phyloP scores from a whole-genome alignment of 1,284 basidiomycete species.

The Rhizoctonia solani region DNA sequence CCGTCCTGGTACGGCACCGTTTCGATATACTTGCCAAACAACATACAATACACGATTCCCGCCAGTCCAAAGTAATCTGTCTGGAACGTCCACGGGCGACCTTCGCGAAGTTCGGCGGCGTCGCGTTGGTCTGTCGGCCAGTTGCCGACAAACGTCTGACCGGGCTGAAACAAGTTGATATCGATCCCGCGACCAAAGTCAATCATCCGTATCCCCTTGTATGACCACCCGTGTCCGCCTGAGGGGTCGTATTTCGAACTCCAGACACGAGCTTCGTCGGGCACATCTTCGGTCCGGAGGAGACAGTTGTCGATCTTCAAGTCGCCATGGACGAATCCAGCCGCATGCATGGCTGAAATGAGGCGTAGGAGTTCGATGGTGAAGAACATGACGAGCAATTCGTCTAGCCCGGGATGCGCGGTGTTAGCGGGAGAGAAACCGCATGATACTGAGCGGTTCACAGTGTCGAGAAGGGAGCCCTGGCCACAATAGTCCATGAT shows the following conservation, averaged over 20 bases:
- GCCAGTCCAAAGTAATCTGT: slow-evolving; percentile 96
- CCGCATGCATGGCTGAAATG: slow-evolving; percentile 79
- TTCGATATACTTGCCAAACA: slow-evolving; percentile 95
- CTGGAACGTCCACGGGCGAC: slow-evolving; percentile 88
- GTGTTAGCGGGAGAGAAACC: slow-evolving; percentile 56
- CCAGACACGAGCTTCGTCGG: slow-evolving; percentile 72
- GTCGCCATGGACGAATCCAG: slow-evolving; percentile 94
- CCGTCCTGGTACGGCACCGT: slow-evolving; percentile 57
- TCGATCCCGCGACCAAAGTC: slow-evolving; percentile 97
- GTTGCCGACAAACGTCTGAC: slow-evolving; percentile 83
- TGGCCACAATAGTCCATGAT: slow-evolving; percentile 88
- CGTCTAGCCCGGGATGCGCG: slow-evolving; percentile 65
- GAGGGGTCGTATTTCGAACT: slow-evolving; percentile 71
- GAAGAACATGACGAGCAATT: slow-evolving; percentile 95
- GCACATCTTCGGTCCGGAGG: slow-evolving; percentile 82
- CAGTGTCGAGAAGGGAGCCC: slow-evolving; percentile 90
- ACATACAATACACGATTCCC: slow-evolving; percentile 90
- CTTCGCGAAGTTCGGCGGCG: slow-evolving; percentile 86
- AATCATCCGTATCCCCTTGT: slow-evolving; percentile 90
- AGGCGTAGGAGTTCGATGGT: slow-evolving; percentile 84
- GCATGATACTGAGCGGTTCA: slow-evolving; percentile 81
- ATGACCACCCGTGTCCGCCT: slow-evolving; percentile 81
- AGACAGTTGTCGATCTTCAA: slow-evolving; percentile 99
- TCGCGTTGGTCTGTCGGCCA: slow-evolving; percentile 89
- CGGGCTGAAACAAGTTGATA: slow-evolving; percentile 72